Evolutionary conservation across 2,329 filamentous ascomycete species (phyloP), one percentile per base, ranked within the genome.

Genomic region (Exophiala alcalophila): DNA sequence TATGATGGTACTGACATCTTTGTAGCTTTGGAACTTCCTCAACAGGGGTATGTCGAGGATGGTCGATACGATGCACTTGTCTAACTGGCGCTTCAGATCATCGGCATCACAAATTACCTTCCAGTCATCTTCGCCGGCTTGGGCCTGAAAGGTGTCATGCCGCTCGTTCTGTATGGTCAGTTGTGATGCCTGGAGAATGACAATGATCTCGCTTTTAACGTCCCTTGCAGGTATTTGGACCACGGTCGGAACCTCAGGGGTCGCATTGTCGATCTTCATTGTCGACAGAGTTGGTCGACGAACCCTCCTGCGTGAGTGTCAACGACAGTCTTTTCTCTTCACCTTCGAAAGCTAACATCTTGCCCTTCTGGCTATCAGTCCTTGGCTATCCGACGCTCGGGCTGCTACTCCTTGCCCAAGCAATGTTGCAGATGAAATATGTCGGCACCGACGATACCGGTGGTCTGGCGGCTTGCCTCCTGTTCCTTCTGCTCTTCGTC

Each of bases 401-500:
- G n/a, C 40, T 65, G 18, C 61, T 61, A 14, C 64, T 66, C 1
- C 64, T 63, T 8, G 64, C 62, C 37, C 57, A 68, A 35, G 60
- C 61, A 34, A 59, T 61, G 10, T 50, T 67, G 24, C 56, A 61
- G 14, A 63, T 62, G 2, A 24, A 45, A 8, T 68, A 57, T 39
- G 56, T 63, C 0, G 59, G 59, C 4, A 64, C 60, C 1, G 53
- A 50, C 15, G 64, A 65, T 41, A 51, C 40, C 3, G 52, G 59
- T 2, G 65, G 62, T 5, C 57, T 62, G 6, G 56, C 56, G 16
- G 65, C 61, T 5, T 62, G 60, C 5, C 58, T 68, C 0, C 65
- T 67, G 40, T 66, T 68, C 53, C 56, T 65, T 21, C 67, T 63
- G 51, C 57, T 67, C 40, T 66, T 60, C 40, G 62, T 66, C 31